phyloP scores from a whole-genome alignment of 306 rosid genomes.

The Pyrus pyrifolia region DNA sequence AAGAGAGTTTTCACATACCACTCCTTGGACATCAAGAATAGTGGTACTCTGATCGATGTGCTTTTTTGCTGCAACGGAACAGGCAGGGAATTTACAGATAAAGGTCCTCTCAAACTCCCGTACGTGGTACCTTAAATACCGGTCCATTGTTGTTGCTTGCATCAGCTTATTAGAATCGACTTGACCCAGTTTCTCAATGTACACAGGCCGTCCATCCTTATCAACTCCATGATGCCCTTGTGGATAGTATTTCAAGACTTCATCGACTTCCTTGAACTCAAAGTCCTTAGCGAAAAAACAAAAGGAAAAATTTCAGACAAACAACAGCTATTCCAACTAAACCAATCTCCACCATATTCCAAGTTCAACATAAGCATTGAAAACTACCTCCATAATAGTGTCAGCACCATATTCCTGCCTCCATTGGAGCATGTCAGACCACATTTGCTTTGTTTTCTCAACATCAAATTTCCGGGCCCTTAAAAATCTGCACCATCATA shows the following conservation, averaged over 20 bases:
- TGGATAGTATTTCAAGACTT: conserved; percentile 87
- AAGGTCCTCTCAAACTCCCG: conserved; percentile 85
- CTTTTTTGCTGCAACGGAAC: conserved; percentile 77
- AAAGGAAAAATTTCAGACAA: not conserved
- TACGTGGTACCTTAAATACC: conserved; percentile 76
- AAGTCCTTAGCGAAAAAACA: conserved; percentile 48
- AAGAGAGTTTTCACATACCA: conserved; percentile 43
- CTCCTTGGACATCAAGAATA: conserved; percentile 94
- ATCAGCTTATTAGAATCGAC: conserved; percentile 80
- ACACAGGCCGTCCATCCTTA: conserved; percentile 81
- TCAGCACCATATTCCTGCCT: conserved; percentile 19
- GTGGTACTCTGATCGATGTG: conserved; percentile 94
- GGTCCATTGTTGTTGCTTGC: conserved; percentile 82
- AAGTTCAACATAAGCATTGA: not conserved
- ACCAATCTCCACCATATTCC: not conserved
- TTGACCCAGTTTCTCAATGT: conserved; percentile 77
- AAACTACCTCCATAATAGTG: conserved; percentile 10
- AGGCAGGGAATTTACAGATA: conserved; percentile 69
- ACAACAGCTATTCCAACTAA: not conserved
- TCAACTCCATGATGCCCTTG: conserved; percentile 97
- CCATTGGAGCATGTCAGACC: conserved; percentile 24
- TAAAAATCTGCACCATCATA: conserved; percentile 16
- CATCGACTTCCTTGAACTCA: conserved; percentile 71
- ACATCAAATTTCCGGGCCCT: conserved; percentile 16
- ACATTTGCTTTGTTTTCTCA: conserved; percentile 22